Evolutionary conservation across 257 asterid species (phyloP).

Genomic region (Nyctanthes arbortristis): DNA sequence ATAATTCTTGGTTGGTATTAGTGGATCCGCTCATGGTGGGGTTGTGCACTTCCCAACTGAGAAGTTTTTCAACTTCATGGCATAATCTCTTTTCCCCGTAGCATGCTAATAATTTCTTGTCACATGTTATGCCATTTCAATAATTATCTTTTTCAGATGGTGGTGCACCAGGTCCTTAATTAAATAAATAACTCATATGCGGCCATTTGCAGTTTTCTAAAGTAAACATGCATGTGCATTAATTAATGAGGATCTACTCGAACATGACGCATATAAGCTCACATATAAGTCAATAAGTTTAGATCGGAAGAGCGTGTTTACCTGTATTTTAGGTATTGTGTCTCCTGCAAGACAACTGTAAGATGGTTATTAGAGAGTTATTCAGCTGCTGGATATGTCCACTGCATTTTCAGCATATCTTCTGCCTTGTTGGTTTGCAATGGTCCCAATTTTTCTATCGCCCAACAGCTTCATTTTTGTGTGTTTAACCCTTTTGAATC

Average conservation of each 20-base stretch:
- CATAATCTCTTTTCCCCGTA: background rate
- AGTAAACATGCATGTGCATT: background rate
- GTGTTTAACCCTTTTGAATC: background rate
- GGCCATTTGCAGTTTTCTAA: background rate
- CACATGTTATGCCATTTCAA: background rate
- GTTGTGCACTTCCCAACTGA: constrained; percentile 1
- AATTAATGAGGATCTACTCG: background rate
- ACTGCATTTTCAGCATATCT: background rate
- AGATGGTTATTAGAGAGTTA: background rate
- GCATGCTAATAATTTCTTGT: background rate
- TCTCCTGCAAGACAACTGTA: background rate
- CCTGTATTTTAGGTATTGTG: no score
- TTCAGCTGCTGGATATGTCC: background rate
- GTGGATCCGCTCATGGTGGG: background rate
- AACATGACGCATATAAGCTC: no score
- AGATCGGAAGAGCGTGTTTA: no score
- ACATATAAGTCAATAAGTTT: background rate
- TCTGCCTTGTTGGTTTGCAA: background rate
- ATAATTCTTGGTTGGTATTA: background rate
- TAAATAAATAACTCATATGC: background rate
- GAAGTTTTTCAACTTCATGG: background rate
- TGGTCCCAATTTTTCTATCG: background rate
- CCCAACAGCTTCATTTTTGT: background rate
- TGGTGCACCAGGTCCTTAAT: background rate
- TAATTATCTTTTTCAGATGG: background rate